Percentiles rank a stretch among this genome's conserved stretches.
Evolutionary conservation across 352 stramenopile species (phyloP).

Genomic region (Phytophthora sansomeana): DNA sequence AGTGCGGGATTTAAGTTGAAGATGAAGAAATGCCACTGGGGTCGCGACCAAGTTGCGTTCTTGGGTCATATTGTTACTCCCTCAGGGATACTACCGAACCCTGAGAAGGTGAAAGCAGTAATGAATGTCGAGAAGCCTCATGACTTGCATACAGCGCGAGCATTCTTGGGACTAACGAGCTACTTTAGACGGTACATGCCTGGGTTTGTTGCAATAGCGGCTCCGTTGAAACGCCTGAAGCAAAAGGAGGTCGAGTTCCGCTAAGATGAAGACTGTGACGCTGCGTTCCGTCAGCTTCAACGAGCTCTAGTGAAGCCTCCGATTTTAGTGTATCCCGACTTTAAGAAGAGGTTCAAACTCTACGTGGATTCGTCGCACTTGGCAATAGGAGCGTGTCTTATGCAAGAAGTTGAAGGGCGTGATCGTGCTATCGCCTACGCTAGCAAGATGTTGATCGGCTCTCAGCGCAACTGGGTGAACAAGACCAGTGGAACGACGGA

Average conservation of each 20-base stretch:
- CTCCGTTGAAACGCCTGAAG: conserved; percentile 7
- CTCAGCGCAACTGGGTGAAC: background rate
- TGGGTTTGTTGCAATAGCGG: conserved; percentile 2
- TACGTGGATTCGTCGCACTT: background rate
- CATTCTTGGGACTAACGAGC: conserved; percentile 1
- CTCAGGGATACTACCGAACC: too few species aligned
- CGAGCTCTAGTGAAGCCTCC: conserved; percentile 1
- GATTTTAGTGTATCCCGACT: conserved; percentile 6
- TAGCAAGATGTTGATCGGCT: background rate
- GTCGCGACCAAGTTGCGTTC: conserved; percentile 3
- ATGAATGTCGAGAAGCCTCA: background rate
- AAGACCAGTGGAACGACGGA: background rate
- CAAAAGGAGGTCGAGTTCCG: conserved; percentile 3
- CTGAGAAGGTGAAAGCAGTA: too few species aligned
- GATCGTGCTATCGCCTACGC: background rate
- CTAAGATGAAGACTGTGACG: conserved; percentile 9
- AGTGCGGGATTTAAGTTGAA: conserved; percentile 2
- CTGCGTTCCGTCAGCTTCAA: conserved; percentile 7
- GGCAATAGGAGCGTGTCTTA: background rate
- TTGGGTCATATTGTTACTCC: too few species aligned
- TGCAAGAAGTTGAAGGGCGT: background rate
- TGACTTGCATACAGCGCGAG: background rate
- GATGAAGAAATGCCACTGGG: conserved; percentile 16
- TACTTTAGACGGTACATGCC: conserved; percentile 15
- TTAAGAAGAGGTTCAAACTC: background rate